These are phyloP conservation scores for Podospora sp. DNA, from an alignment of 495 filamentous ascomycete genomes.

Conservation along the genomic window DNA sequence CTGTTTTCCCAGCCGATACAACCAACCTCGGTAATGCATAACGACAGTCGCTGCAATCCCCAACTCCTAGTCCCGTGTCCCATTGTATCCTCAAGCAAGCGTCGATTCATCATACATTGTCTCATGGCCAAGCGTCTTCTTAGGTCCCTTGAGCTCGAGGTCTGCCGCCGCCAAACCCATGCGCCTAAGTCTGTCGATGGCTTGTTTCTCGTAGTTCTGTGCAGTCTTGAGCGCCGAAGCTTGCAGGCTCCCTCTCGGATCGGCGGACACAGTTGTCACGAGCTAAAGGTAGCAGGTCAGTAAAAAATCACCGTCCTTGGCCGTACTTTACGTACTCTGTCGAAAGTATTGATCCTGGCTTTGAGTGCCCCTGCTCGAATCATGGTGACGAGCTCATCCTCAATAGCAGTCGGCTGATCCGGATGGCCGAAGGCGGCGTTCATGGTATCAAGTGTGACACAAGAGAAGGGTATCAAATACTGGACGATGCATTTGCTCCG, in stretches of 20 bases:
- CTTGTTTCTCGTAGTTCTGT: conserved; percentile 69
- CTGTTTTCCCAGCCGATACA: not conserved
- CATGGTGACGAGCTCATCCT: conserved; percentile 74
- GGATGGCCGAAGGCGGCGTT: conserved; percentile 62
- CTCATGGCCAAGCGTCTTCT: not conserved
- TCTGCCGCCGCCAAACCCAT: conserved; percentile 74
- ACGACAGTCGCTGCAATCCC: not conserved
- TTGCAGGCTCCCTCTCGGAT: conserved; percentile 70
- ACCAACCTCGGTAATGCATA: not conserved
- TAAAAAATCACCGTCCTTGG: not conserved
- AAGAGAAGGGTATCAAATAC: conserved; percentile 81
- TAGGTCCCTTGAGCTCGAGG: conserved; percentile 62
- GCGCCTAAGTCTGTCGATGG: conserved; percentile 72
- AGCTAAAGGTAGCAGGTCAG: conserved; percentile 45
- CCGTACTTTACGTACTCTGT: conserved; percentile 55
- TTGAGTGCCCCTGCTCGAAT: conserved; percentile 72
- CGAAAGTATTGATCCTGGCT: conserved; percentile 81
- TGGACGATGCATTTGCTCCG: conserved; percentile 90
- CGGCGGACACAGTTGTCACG: conserved; percentile 66
- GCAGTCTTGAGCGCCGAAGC: conserved; percentile 64
- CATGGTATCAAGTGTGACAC: conserved; percentile 71
- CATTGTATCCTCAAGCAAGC: not conserved
- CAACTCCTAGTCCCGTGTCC: not conserved
- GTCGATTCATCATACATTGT: conserved; percentile 10
- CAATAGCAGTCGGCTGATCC: conserved; percentile 56